Conservation (phyloP, 1,284 basidiomycete genomes). For the Rhodotorula sp. region DNA sequence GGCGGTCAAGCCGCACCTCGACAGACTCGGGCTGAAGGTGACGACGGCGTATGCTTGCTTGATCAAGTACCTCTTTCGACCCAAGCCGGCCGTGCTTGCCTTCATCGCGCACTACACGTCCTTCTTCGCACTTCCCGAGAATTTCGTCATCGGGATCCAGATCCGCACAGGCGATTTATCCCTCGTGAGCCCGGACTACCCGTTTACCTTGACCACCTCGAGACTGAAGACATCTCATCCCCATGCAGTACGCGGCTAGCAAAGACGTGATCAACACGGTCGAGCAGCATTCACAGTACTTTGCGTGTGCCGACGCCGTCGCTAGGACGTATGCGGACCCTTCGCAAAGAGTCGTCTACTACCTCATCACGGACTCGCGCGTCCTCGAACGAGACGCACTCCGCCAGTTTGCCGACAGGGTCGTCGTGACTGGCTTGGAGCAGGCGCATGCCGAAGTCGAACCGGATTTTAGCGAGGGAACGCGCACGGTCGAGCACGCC, state of each 20-base stretch:
- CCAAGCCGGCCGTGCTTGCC: conserved; percentile 28
- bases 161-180: conserved; percentile 29
- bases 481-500: conserved; percentile 5
- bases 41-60: conserved; percentile 27
- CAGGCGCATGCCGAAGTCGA: conserved; percentile 27
- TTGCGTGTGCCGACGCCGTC: conserved; percentile 26
- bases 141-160: conserved; percentile 32
- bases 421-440: conserved; percentile 30
- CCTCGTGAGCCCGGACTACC: conserved; percentile 7
- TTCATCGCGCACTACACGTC: conserved; percentile 29
- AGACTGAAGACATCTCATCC: not conserved
- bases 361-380: conserved; percentile 30
- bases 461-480: conserved; percentile 1
- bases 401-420: conserved; percentile 1
- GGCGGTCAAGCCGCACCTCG: conserved; percentile 3
- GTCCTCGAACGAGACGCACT: conserved; percentile 22
- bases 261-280: conserved; percentile 15
- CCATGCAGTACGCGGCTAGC: not conserved
- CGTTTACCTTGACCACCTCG: too few relatives aligned
- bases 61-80: conserved; percentile 32
- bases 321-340: conserved; percentile 22
- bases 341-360: conserved; percentile 26
- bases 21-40: conserved; percentile 13
- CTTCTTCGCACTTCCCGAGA: conserved; percentile 24
- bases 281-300: conserved; percentile 18